A percentile compares a stretch with the other conserved stretches of the same genome.
These are phyloP conservation scores for Ganoderma lucidum DNA, from an alignment of 1,284 basidiomycete genomes.

Conservation along the genomic window DNA sequence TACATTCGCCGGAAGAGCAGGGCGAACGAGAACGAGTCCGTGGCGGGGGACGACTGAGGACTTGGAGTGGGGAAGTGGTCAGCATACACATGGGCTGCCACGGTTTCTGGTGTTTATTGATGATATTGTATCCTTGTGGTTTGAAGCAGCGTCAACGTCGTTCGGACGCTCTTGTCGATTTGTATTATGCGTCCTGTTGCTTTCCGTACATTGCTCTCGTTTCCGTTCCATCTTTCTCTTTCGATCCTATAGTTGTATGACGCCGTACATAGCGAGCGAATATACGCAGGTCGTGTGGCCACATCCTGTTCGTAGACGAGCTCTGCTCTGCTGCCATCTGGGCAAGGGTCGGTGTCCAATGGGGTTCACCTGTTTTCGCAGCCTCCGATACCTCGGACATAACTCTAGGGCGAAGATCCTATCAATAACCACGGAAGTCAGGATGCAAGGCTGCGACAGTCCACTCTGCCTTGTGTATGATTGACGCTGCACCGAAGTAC, in stretches of 20 bases:
- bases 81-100: no score
- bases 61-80: neutral
- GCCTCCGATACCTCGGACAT: neutral
- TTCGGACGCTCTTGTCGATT: constrained; percentile 15
- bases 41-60: constrained; percentile 8
- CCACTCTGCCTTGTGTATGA: constrained; percentile 16
- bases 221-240: neutral
- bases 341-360: neutral
- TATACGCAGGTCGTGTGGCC: constrained; percentile 10
- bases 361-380: neutral
- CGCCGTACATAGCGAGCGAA: constrained; percentile 6
- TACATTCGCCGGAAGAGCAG: constrained; percentile 48
- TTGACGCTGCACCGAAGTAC: constrained; percentile 15
- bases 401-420: neutral
- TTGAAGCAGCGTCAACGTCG: neutral
- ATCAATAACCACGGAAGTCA: neutral
- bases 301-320: neutral
- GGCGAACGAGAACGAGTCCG: constrained; percentile 25
- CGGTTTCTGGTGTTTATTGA: neutral
- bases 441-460: constrained; percentile 1
- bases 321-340: neutral
- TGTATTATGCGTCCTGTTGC: constrained; percentile 17
- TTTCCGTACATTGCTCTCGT: constrained; percentile 16
- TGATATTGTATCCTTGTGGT: neutral
- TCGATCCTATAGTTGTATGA: constrained; percentile 12